Conservation (phyloP, 352 stramenopile genomes). For the Phytophthora ohioensis region DNA sequence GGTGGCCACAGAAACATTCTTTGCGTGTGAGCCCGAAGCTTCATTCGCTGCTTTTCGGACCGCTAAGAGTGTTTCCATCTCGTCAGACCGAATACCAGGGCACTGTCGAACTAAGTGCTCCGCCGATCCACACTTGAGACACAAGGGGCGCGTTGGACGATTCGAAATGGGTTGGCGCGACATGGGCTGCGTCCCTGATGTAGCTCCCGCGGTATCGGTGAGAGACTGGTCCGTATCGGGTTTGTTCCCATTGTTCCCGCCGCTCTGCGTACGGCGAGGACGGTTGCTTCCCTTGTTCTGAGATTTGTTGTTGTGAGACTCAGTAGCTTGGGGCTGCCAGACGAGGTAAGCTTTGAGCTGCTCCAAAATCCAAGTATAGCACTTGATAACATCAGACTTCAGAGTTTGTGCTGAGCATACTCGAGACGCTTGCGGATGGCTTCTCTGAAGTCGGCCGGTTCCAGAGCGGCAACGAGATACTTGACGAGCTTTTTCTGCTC, state of each 20-base stretch:
- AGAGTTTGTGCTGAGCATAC: neutral
- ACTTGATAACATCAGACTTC: neutral
- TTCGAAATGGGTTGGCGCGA: no score
- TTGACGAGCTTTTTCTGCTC: neutral
- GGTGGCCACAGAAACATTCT: neutral
- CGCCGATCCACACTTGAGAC: neutral
- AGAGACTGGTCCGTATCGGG: neutral
- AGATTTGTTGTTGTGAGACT: neutral
- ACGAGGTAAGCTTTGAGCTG: neutral
- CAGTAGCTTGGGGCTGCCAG: neutral
- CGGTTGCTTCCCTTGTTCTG: neutral
- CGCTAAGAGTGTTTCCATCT: neutral
- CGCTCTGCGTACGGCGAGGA: neutral
- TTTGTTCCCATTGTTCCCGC: neutral
- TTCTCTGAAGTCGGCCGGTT: neutral
- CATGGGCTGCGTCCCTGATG: no score
- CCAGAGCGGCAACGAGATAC: neutral
- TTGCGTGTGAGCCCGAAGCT: neutral
- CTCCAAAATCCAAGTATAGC: neutral
- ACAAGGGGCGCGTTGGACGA: neutral
- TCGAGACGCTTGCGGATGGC: neutral
- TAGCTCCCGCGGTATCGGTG: neutral
- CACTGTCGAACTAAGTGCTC: neutral
- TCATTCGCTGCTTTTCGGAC: neutral
- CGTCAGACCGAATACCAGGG: neutral